Base-by-base conservation (phyloP, 306 rosid genomes). In the Cucurbita pepo region DNA sequence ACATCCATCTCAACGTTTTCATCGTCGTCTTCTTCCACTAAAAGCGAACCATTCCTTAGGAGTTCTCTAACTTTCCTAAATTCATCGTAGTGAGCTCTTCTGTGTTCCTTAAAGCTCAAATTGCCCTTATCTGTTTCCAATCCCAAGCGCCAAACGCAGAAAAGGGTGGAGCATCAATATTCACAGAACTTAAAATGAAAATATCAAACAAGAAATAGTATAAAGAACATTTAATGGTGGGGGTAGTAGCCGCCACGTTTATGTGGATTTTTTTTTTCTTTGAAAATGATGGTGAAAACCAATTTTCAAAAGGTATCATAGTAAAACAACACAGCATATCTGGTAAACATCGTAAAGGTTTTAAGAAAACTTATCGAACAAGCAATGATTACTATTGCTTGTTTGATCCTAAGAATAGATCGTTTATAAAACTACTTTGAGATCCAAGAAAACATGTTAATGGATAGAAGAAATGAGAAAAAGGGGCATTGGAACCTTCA, bases 31-130 rank as follows among this genome's bases (percentile, higher is more conserved):
- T 88, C 97, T 10, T 89, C 89, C 15, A 70, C 92, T 5, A 71
- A n/a, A 66, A 78, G 50, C 21, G 96, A 83, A 48, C 87, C 91
- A 18, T 81, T 84, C 57, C 78, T 78, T 45, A 82, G 86, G 37
- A 81, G 88, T 84, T 89, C 97, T 85, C 75, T 88, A 43, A 89
- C 91, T 85, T 86, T 92, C 56, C 79, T 90, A 78, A 78, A 92
- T 79, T 92, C 97, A 80, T 92, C 87, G 55, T 92, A 92, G 79
- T 92, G 97, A 78, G 92, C 96, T 80, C 75, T 92, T 71, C 97
- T 82, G 59, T 81, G 96, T 83, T 89, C 90, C 81, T 81, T 88
- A 58, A 92, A 92, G 48, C 82, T 83, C 77, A 12, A 10, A 75
- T 80, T 54, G 37, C 53, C 85, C 81, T 78, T 86, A 40, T 84